phyloP scores from a whole-genome alignment of 176 grass and related monocot species.

The Paspalum notatum region DNA sequence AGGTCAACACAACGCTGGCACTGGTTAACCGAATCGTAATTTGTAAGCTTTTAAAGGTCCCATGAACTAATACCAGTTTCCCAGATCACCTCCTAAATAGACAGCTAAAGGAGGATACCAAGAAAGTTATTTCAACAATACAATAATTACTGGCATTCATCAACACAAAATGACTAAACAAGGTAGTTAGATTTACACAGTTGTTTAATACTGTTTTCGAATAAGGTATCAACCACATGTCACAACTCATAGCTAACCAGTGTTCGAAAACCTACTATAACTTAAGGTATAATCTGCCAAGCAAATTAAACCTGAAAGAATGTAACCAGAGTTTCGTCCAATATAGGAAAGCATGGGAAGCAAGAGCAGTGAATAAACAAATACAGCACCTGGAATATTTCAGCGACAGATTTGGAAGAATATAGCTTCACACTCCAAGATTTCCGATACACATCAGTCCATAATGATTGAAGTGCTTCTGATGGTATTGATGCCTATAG shows the following conservation, averaged over 20 bases:
- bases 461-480: slow-evolving; percentile 83
- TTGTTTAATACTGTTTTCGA: slow-evolving; percentile 24
- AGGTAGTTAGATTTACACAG: neutral
- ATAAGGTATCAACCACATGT: slow-evolving; percentile 31
- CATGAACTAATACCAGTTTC: slow-evolving; percentile 34
- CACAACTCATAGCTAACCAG: neutral
- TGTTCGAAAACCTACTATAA: slow-evolving; percentile 18
- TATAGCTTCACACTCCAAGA: slow-evolving; percentile 87
- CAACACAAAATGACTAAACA: neutral
- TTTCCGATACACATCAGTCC: slow-evolving; percentile 86
- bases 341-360: neutral
- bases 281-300: slow-evolving; percentile 10
- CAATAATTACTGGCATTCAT: slow-evolving; percentile 9
- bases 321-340: slow-evolving; percentile 8
- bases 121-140: slow-evolving; percentile 16
- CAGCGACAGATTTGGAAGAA: slow-evolving; percentile 62
- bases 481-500: slow-evolving; percentile 74
- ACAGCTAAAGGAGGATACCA: neutral
- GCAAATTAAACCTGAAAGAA: neutral
- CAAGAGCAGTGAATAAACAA: slow-evolving; percentile 36
- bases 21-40: neutral
- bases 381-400: slow-evolving; percentile 69
- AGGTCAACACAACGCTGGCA: neutral
- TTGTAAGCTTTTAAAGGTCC: neutral
- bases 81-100: slow-evolving; percentile 6